These are phyloP conservation scores for Pyracantha coccinea DNA, from an alignment of 331 rosid species.

Conservation along the genomic window DNA sequence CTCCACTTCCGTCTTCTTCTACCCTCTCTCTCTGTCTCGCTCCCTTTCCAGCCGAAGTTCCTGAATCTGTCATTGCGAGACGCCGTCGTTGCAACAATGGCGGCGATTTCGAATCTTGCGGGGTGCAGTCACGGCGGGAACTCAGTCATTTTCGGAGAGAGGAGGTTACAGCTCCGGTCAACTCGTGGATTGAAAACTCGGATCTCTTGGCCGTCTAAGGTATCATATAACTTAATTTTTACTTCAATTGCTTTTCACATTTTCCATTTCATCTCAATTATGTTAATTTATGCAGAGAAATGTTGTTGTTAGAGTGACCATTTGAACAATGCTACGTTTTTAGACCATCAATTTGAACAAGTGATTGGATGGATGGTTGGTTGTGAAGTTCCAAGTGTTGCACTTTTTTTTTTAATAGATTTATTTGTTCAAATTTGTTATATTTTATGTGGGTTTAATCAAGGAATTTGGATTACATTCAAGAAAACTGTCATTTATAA, in stretches of 20 bases:
- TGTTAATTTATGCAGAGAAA: not conserved
- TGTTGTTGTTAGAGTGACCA: not conserved
- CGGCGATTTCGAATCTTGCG: slow-evolving; percentile 36
- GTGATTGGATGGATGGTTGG: not conserved
- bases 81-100: slow-evolving; percentile 21
- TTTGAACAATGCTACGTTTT: not conserved
- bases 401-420: not conserved
- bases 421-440: not conserved
- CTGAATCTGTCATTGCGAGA: not conserved
- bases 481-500: not conserved
- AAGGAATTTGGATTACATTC: not conserved
- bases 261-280: not conserved
- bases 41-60: not conserved
- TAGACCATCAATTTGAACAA: not conserved
- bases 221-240: not conserved
- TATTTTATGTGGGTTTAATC: not conserved
- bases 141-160: slow-evolving; percentile 8
- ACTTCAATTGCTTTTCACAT: not conserved
- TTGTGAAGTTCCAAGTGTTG: not conserved
- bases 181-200: slow-evolving; percentile 15
- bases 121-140: slow-evolving; percentile 18
- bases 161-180: not conserved
- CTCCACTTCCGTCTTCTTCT: not conserved
- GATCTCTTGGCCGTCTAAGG: slow-evolving; percentile 29
- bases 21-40: not conserved